A percentile compares a stretch with the other conserved stretches of the same genome.
Conservation (phyloP, 768 basidiomycete species). For the Rhodotorula toruloides region DNA sequence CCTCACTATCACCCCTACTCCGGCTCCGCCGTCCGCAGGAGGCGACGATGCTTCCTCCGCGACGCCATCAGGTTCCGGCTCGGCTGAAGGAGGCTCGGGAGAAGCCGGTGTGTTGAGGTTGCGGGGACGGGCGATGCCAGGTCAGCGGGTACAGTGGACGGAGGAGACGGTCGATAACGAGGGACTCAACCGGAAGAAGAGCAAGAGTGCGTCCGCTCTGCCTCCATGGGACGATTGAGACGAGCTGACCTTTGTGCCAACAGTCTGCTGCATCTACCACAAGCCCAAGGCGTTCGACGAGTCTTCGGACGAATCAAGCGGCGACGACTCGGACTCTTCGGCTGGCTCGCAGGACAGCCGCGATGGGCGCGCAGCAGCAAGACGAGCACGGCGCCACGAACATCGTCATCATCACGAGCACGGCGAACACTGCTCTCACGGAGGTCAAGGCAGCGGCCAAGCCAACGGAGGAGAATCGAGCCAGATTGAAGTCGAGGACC, state of each 20-base stretch:
- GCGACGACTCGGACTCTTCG: slow-evolving; percentile 15
- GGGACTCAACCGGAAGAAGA: slow-evolving; percentile 18
- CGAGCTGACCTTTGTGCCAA: not conserved
- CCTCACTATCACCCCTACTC: not conserved
- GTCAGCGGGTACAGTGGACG: slow-evolving; percentile 8
- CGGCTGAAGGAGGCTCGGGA: not conserved
- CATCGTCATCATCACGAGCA: slow-evolving; percentile 1
- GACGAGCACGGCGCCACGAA: not conserved
- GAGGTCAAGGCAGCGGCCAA: not conserved
- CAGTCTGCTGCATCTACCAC: slow-evolving; percentile 41
- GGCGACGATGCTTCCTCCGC: not conserved
- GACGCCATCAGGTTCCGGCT: not conserved
- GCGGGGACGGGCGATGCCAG: slow-evolving; percentile 62
- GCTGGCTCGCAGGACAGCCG: slow-evolving; percentile 16
- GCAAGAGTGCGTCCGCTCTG: slow-evolving; percentile 4
- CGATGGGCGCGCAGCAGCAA: not conserved
- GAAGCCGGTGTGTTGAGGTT: slow-evolving; percentile 77
- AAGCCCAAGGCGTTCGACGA: slow-evolving; percentile 37
- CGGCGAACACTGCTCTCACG: not conserved
- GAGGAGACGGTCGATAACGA: slow-evolving; percentile 26
- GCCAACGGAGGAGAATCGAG: not conserved
- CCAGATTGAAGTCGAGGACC: not conserved
- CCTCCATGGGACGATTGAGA: not conserved
- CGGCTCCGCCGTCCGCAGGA: not conserved
- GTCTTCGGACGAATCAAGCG: slow-evolving; percentile 26